Percentiles rank a stretch among this genome's conserved stretches.
These are phyloP conservation scores for Talaromyces rugulosus DNA, from an alignment of 2,329 filamentous ascomycete species.

Conservation along the genomic window DNA sequence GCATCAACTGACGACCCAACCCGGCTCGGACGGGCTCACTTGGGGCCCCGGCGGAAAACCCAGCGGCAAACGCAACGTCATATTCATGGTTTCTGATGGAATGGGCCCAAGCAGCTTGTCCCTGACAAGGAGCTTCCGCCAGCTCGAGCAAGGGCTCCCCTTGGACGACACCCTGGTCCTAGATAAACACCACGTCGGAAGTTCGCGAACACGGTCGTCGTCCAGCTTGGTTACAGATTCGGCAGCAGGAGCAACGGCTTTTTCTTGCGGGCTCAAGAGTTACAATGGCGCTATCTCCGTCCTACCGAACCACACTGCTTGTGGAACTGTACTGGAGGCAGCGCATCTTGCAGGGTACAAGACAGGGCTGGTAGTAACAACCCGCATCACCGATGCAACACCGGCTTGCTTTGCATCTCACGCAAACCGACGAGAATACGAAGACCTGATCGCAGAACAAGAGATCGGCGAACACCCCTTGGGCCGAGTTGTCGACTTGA, in stretches of 20 bases:
- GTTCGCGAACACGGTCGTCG: constrained; percentile 78
- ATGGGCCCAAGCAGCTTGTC: constrained; percentile 94
- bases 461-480: constrained; percentile 85
- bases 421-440: constrained; percentile 71
- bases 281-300: constrained; percentile 97
- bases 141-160: constrained; percentile 69
- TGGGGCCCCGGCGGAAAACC: constrained; percentile 42
- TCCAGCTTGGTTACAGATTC: constrained; percentile 89
- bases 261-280: constrained; percentile 86
- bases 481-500: constrained; percentile 82
- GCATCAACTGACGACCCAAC: constrained; percentile 49
- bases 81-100: constrained; percentile 99
- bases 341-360: constrained; percentile 87
- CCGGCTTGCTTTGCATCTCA: constrained; percentile 93
- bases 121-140: constrained; percentile 80
- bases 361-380: constrained; percentile 93
- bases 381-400: constrained; percentile 90
- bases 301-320: constrained; percentile 77
- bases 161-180: constrained; percentile 71
- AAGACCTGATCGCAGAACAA: constrained; percentile 88
- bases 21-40: constrained; percentile 20
- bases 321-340: constrained; percentile 88
- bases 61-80: constrained; percentile 77
- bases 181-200: constrained; percentile 86
- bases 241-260: constrained; percentile 94